Base-by-base conservation (phyloP, 257 asterid species). In the Coffea canephora region DNA sequence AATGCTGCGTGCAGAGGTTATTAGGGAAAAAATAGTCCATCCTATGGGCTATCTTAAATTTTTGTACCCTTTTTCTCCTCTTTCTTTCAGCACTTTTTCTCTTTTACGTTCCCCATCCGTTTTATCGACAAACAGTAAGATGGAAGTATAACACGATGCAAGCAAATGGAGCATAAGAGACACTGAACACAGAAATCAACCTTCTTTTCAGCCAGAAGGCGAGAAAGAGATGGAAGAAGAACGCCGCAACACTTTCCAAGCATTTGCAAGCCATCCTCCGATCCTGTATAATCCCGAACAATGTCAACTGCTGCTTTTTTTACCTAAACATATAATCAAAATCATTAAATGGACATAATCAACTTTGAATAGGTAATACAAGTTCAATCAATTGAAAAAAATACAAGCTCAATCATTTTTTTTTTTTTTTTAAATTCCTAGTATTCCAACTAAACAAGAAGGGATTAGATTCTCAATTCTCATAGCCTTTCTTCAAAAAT, bases 271-370 rank as follows among this genome's bases (percentile, higher is more conserved):
- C 97, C 98, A 82, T 94, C 98, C 73, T 94, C 99, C 18, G 97
- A 91, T 49, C 99, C 99, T 64, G 97, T 96, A 77, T 87, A 96
- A 85, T 96, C 97, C 71, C 99, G 93, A 84, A 94, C 89, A 41
- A 96, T 96, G 78, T 80, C 85, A 31, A 92, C 97, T 5, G 98
- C 98, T 39, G 90, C 91, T 64, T 91, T 94, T 86, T 84, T 90
- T 82, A 96, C 90, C 98, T 96, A 72, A 16, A 73, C 16, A 67
- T 18, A 77, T 50, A 79, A 61, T 39, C 2, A 61, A 76, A 4
- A 3, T 8, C 46, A 46, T 59, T 36, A 67, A 77, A 25, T 25
- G 1, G 59, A 74, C 15, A 25, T 11, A 36, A 70, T 27, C 49
- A 64, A 55, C 31, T 4, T 21, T 18, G 41, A 73, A 78, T 55